Conservation (phyloP, 176 grass and related monocot genomes). For the Luzula sylvatica region DNA sequence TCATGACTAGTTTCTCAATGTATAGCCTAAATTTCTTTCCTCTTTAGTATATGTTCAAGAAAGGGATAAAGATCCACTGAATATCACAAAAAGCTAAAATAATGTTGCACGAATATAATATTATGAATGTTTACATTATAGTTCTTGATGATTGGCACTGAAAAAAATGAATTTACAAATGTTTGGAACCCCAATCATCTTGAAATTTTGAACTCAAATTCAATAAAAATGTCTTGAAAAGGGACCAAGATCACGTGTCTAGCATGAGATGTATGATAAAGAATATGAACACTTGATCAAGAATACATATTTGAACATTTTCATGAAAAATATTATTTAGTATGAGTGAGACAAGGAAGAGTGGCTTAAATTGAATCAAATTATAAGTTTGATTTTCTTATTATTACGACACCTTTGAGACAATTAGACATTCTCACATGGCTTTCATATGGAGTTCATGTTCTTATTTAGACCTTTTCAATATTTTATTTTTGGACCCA, state of each 20-base stretch:
- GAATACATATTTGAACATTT: not conserved
- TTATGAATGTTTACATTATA: too few species aligned
- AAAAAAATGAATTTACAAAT: constrained; percentile 13
- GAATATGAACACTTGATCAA: constrained; percentile 5
- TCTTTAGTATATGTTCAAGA: too few species aligned
- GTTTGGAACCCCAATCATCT: not conserved
- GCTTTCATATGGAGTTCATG: constrained; percentile 8
- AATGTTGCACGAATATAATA: too few species aligned
- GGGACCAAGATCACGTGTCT: constrained; percentile 14
- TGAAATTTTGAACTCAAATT: not conserved
- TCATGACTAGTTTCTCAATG: constrained; percentile 11
- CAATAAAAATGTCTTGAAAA: constrained; percentile 6
- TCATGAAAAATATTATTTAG: too few species aligned
- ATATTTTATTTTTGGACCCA: not conserved
- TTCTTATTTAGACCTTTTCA: not conserved
- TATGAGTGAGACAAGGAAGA: too few species aligned
- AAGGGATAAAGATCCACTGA: too few species aligned
- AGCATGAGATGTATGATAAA: constrained; percentile 9
- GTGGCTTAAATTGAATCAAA: too few species aligned
- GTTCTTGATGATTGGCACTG: constrained; percentile 13
- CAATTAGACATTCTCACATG: constrained; percentile 20
- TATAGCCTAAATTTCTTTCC: not conserved
- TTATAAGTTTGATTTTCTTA: constrained; percentile 6
- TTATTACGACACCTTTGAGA: not conserved
- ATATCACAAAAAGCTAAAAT: too few species aligned